Percentiles rank a stretch among this genome's conserved stretches.
Evolutionary conservation across 495 filamentous ascomycete genomes (phyloP).

Genomic region (Neurospora hispaniola): DNA sequence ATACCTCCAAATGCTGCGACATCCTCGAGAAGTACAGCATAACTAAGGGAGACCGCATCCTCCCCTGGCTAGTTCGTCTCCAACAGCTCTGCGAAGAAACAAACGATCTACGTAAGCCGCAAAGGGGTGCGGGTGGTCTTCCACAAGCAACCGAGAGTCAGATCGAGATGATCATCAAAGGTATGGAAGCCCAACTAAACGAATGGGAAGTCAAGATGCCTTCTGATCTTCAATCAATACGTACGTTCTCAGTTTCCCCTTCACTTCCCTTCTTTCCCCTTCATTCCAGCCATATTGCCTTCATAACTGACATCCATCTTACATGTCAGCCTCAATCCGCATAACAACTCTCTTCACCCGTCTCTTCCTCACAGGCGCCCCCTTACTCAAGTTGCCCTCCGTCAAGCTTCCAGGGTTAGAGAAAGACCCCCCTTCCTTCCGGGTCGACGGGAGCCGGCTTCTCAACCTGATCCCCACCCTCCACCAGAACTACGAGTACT

Average conservation of each 20-base stretch:
- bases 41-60: conserved; percentile 23
- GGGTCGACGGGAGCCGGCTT: conserved; percentile 10
- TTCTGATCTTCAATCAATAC: conserved; percentile 13
- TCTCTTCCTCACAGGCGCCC: conserved; percentile 26
- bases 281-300: neutral
- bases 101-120: conserved; percentile 18
- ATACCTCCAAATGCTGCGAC: conserved; percentile 26
- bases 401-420: neutral
- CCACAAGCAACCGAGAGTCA: conserved; percentile 26
- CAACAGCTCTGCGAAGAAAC: conserved; percentile 30
- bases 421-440: neutral
- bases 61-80: conserved; percentile 31
- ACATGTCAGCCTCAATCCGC: conserved; percentile 20
- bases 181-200: conserved; percentile 30
- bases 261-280: neutral
- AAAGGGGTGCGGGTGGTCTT: conserved; percentile 2
- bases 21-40: conserved; percentile 21
- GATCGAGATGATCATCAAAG: conserved; percentile 27
- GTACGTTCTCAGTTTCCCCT: neutral
- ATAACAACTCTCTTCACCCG: conserved; percentile 22
- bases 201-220: conserved; percentile 30
- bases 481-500: conserved; percentile 20
- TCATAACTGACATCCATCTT: neutral
- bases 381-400: conserved; percentile 21
- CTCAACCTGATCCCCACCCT: conserved; percentile 8